Percentiles rank a stretch among this genome's conserved stretches.
Evolutionary conservation across 495 filamentous ascomycete genomes (phyloP).

Genomic region (Aspergillus funiculosus): DNA sequence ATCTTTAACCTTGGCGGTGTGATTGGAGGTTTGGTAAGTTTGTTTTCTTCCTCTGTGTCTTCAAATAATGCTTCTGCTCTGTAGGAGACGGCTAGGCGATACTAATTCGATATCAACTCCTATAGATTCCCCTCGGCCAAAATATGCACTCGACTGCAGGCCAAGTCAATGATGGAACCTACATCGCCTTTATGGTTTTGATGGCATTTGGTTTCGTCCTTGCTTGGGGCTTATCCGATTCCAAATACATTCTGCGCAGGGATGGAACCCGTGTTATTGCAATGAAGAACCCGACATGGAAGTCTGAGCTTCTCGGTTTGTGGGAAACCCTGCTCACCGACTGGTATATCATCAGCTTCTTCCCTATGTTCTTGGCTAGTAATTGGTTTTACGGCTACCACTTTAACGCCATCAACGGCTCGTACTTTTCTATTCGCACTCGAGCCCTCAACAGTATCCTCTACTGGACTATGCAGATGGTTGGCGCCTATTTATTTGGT

Average conservation of each 20-base stretch:
- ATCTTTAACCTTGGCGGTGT: constrained; percentile 94
- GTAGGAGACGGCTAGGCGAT: too few relatives aligned
- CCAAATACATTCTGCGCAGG: constrained; percentile 66
- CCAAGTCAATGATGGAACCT: constrained; percentile 76
- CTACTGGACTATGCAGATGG: constrained; percentile 85
- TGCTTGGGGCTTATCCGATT: constrained; percentile 67
- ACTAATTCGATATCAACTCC: neutral
- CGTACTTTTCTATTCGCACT: constrained; percentile 77
- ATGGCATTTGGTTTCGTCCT: constrained; percentile 72
- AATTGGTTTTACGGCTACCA: constrained; percentile 51
- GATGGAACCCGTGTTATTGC: constrained; percentile 80
- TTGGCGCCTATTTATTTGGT: constrained; percentile 75
- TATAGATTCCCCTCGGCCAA: constrained; percentile 69
- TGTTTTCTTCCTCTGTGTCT: neutral
- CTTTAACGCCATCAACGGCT: constrained; percentile 50
- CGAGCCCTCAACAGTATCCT: constrained; percentile 76
- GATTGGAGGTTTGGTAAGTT: constrained; percentile 70
- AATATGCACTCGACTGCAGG: constrained; percentile 61
- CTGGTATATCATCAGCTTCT: constrained; percentile 76
- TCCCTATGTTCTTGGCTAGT: constrained; percentile 70
- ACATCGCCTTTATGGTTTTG: constrained; percentile 83
- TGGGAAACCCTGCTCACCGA: constrained; percentile 66
- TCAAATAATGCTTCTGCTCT: neutral
- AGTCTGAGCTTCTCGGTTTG: constrained; percentile 71
- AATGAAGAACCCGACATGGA: constrained; percentile 82